Evolutionary conservation across 2,329 filamentous ascomycete species (phyloP), one percentile per base, ranked within the genome.

Genomic region (Septoria petroselini): DNA sequence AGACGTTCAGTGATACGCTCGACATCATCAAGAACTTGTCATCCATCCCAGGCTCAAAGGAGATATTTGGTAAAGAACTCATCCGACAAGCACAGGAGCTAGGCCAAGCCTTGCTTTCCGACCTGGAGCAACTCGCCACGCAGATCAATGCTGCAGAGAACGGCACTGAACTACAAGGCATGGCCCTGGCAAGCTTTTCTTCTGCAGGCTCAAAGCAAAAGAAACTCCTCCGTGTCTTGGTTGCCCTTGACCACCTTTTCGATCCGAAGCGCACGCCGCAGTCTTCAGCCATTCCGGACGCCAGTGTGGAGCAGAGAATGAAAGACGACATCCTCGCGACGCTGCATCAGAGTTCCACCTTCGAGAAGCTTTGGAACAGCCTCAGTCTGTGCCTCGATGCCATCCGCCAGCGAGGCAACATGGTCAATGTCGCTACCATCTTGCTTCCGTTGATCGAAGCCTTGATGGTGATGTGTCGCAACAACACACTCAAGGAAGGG

Each of bases 391-490:
- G 91, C 66, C 77, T 98, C 47, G 83, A 81, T 50, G 86, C 88
- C 7, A 96, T 98, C 60, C 86, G 89, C 43, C 82, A 94, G 69
- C 87, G 91, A 50, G 91, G 95, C 67, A 94, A 89, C 66, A 93
- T 97, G 84, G 82, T 97, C 65, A 96, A 95, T 63, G 91, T 98
- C 49, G 94, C 93, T 23, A 97, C 91, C 0, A 97, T 97, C 57
- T 78, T 98, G 19, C 76, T 97, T 29, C 93, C 93, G 23, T 76
- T 98, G 23, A 96, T 98, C 54, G 93, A 98, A 70, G 89, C 91
- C 4, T 76, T 98, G 54, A 98, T 98, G 93, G 93, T 98, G 45
- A 91, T 98, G 21, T 98, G 94, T 79, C 98, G 97, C 76, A 97
- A 97, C 69, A 95, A 90, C 7, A 86, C 89, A 1, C 76, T 90